Evolutionary conservation across 495 filamentous ascomycete genomes (phyloP), one percentile per base, ranked within the genome.

Genomic region (Astrothelium macrocarpum): DNA sequence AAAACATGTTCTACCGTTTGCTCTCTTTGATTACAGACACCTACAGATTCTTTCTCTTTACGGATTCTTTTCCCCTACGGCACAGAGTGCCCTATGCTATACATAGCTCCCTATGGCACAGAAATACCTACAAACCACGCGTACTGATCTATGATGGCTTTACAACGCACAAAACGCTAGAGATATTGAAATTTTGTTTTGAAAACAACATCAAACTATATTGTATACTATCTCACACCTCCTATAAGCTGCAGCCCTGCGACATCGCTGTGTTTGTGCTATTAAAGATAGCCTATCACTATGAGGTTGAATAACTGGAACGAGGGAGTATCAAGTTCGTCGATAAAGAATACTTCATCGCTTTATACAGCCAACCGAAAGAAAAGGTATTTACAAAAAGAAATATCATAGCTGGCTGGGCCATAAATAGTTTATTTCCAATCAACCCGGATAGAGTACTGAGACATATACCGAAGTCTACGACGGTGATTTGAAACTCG

Each of bases 121-220:
- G 34, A 39, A 39, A 39, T 39, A 39, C 34, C 28, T 31, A 59
- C 7, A 64, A 65, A 42, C 65, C 46, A 45, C 65, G 65, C 18
- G 53, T 67, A 20, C 65, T 64, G 7, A 64, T 67, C 53, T 64
- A 39, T 32, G 62, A 67, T 32, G 63, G 65, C 53, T 67, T 67
- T 61, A 63, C 61, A 18, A 60, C 65, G 45, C 65, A 67, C 36
- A 58, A 67, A 34, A 29, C 63, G 63, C 65, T 67, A 28, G 53
- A 67, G 46, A 62, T 67, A 32, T 32, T 65, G 29, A 49, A 60
- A 43, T 67, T 16, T 65, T 65, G 65, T 61, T 67, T 67, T 46
- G 63, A 36, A 32, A 60, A 67, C 65, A 67, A 67, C 32, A 65
- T 67, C 49, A 43, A 31, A 20, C 63, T 67, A 29, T 60, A 46